Percentiles rank a stretch among this genome's conserved stretches.
phyloP scores from a whole-genome alignment of 805 yeast species.

The Hanseniaspora pseudoguilliermondii region DNA sequence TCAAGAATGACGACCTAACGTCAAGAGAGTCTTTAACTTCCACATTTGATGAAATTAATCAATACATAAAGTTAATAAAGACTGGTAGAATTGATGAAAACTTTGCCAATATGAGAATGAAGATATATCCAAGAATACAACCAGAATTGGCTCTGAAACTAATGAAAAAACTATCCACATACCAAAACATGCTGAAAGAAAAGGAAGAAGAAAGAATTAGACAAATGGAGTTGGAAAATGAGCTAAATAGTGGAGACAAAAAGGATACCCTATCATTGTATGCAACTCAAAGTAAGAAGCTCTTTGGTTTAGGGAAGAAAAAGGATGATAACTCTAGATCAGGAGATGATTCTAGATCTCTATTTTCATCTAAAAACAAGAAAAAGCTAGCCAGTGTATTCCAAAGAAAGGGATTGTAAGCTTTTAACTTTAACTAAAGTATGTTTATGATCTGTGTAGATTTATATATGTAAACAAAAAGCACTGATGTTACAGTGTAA shows the following conservation, averaged over 20 bases:
- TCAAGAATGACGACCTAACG: neutral
- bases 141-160: constrained; percentile 57
- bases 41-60: constrained; percentile 67
- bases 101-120: constrained; percentile 48
- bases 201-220: constrained; percentile 4
- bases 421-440: too few relatives aligned
- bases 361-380: constrained; percentile 11
- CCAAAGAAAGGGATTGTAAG: constrained; percentile 8
- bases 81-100: constrained; percentile 47
- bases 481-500: too few relatives aligned
- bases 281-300: constrained; percentile 3
- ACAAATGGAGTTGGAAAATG: constrained; percentile 19
- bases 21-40: constrained; percentile 35
- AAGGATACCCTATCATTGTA: neutral
- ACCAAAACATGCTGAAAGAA: constrained; percentile 15
- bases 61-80: constrained; percentile 59
- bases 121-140: constrained; percentile 60
- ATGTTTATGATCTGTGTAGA: too few relatives aligned
- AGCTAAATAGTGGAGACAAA: constrained; percentile 16
- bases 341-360: constrained; percentile 11
- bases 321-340: neutral
- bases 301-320: constrained; percentile 5
- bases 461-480: too few relatives aligned
- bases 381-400: constrained; percentile 11
- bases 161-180: constrained; percentile 39